phyloP scores from a whole-genome alignment of 2,329 filamentous ascomycete species.

The Septoria linicola region DNA sequence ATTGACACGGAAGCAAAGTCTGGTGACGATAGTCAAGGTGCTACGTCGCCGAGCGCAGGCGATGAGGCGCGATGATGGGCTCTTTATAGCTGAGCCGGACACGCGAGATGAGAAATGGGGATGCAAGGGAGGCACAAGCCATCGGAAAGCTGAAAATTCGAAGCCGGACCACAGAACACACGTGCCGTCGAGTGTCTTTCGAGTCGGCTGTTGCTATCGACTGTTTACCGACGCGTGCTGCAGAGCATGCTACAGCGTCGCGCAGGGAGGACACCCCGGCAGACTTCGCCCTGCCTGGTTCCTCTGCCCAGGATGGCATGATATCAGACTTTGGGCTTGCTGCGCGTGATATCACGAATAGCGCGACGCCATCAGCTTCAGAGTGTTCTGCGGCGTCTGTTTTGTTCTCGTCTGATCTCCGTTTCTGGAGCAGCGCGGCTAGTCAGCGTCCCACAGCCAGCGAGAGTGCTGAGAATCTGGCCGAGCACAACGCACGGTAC shows the following conservation, averaged over 20 bases:
- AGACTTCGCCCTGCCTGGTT: background rate
- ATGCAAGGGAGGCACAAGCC: background rate
- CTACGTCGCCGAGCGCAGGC: conserved; percentile 6
- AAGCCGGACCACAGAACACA: conserved; percentile 2
- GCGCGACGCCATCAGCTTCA: conserved; percentile 8
- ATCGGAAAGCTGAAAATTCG: background rate
- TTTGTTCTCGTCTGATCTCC: conserved; percentile 5
- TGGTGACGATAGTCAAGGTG: background rate
- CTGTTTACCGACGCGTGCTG: no score
- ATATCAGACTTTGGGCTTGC: background rate
- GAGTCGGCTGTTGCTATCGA: no score
- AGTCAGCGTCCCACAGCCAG: no score
- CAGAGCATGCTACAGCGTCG: no score
- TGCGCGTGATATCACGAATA: background rate
- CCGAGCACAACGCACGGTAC: background rate
- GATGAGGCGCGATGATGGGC: conserved; percentile 1
- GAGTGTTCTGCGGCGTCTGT: background rate
- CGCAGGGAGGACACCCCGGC: no score
- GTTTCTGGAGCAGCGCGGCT: conserved; percentile 2
- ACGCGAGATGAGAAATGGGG: conserved; percentile 10
- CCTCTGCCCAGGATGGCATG: background rate
- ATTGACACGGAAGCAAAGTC: background rate
- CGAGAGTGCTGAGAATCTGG: background rate
- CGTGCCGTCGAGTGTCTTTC: background rate
- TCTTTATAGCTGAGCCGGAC: conserved; percentile 1